A percentile compares a stretch with the other conserved stretches of the same genome.
phyloP scores from a whole-genome alignment of 2,329 filamentous ascomycete species.

The Metarhizium rileyi region DNA sequence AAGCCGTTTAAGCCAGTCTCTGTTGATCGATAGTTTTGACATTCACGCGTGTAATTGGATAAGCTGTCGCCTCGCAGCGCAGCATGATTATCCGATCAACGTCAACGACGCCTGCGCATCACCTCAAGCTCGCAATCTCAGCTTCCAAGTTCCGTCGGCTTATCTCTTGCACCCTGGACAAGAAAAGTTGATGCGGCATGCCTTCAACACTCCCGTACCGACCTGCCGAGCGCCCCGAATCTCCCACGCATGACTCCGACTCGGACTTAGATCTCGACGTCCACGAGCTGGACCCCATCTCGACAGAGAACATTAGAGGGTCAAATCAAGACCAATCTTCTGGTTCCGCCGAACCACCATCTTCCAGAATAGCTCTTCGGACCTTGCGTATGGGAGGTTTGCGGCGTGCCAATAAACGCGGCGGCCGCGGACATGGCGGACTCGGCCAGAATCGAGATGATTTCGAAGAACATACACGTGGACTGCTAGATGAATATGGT shows the following conservation, averaged over 20 bases:
- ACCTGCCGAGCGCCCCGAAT: constrained; percentile 53
- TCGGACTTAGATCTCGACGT: constrained; percentile 66
- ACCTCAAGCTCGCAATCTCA: constrained; percentile 8
- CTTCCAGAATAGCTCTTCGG: constrained; percentile 59
- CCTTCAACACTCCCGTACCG: constrained; percentile 43
- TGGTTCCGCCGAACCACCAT: constrained; percentile 36
- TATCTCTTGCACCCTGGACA: background rate
- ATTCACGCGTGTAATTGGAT: background rate
- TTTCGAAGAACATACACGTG: constrained; percentile 55
- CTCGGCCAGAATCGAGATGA: constrained; percentile 46
- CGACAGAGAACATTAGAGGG: constrained; percentile 25
- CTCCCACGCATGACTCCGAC: constrained; percentile 59
- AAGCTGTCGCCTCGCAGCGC: constrained; percentile 4
- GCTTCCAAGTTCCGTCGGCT: constrained; percentile 8
- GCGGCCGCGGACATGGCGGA: constrained; percentile 47
- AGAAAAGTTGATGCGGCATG: constrained; percentile 36
- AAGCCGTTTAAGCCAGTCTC: constrained; percentile 7
- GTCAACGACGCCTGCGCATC: constrained; percentile 9
- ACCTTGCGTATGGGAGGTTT: constrained; percentile 57
- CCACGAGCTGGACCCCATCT: constrained; percentile 64
- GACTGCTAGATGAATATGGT: constrained; percentile 55
- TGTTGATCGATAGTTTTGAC: constrained; percentile 1
- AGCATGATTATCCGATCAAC: constrained; percentile 12
- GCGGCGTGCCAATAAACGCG: constrained; percentile 45
- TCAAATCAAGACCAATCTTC: constrained; percentile 18